phyloP scores from a whole-genome alignment of 2,329 filamentous ascomycete genomes.

The Microsporum audouinii region DNA sequence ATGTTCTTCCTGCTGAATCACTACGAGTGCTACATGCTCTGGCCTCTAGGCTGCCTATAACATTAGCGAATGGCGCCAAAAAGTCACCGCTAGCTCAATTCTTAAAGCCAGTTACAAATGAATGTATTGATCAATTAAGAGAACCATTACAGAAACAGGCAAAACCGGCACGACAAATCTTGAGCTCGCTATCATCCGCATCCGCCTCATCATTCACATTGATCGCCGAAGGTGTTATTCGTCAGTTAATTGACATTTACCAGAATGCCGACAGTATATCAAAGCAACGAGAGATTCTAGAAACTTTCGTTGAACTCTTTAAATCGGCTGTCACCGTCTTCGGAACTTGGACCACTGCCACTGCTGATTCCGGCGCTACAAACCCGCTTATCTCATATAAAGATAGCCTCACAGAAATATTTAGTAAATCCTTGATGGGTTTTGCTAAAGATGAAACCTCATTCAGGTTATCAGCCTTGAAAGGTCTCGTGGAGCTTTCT shows the following conservation, averaged over 20 bases:
- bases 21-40: slow-evolving; percentile 46
- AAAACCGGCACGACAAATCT: slow-evolving; percentile 50
- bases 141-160: slow-evolving; percentile 60
- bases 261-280: slow-evolving; percentile 50
- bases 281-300: slow-evolving; percentile 51
- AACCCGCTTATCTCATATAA: slow-evolving; percentile 40
- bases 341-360: slow-evolving; percentile 43
- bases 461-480: slow-evolving; percentile 39
- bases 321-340: slow-evolving; percentile 48
- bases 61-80: slow-evolving; percentile 26
- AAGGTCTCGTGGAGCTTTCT: slow-evolving; percentile 38
- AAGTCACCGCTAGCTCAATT: slow-evolving; percentile 41
- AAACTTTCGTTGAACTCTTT: slow-evolving; percentile 48
- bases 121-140: slow-evolving; percentile 56
- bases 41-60: slow-evolving; percentile 42
- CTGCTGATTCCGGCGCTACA: slow-evolving; percentile 21
- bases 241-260: slow-evolving; percentile 49
- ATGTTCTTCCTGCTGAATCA: slow-evolving; percentile 51
- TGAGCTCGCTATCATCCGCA: slow-evolving; percentile 45
- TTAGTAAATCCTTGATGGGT: slow-evolving; percentile 45
- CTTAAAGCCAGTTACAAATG: slow-evolving; percentile 51
- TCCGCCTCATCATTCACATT: slow-evolving; percentile 45
- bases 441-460: slow-evolving; percentile 41
- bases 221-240: slow-evolving; percentile 45
- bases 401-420: slow-evolving; percentile 43